A percentile compares a stretch with the other conserved stretches of the same genome.
Conservation (phyloP, 2,329 filamentous ascomycete species). For the Dactylonectria macrodidyma region DNA sequence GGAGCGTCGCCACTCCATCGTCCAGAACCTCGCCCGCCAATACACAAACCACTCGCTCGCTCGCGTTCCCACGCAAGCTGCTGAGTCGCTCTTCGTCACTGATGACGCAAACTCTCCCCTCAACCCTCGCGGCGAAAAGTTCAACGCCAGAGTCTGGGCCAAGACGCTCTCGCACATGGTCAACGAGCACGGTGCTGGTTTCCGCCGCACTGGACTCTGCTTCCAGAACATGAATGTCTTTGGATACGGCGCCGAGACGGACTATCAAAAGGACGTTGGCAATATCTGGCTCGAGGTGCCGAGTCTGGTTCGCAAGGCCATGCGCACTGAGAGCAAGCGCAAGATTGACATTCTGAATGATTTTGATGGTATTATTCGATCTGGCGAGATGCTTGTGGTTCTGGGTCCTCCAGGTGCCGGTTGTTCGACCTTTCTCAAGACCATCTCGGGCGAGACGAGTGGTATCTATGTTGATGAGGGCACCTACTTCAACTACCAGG, state of each 20-base stretch:
- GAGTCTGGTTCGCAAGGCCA: conserved; percentile 15
- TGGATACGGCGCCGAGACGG: conserved; percentile 28
- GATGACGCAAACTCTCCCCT: conserved; percentile 21
- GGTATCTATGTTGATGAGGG: conserved; percentile 27
- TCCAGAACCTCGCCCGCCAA: conserved; percentile 25
- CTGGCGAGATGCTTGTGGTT: conserved; percentile 29
- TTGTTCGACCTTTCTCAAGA: conserved; percentile 32
- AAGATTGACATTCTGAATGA: conserved; percentile 24
- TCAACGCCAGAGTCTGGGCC: conserved; percentile 27
- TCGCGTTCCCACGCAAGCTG: conserved; percentile 9
- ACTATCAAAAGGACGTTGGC: conserved; percentile 31
- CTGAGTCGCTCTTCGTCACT: conserved; percentile 13
- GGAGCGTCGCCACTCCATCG: conserved; percentile 26
- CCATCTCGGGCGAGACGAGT: conserved; percentile 28
- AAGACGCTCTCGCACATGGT: conserved; percentile 26
- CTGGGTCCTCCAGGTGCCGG: conserved; percentile 25
- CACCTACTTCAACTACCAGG: conserved; percentile 32
- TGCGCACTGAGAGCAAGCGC: conserved; percentile 7
- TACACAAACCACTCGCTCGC: conserved; percentile 24
- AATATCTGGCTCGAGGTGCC: conserved; percentile 29
- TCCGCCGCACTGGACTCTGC: conserved; percentile 30
- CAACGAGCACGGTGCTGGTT: conserved; percentile 17
- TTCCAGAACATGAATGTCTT: conserved; percentile 33
- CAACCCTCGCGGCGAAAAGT: conserved; percentile 25
- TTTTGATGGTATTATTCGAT: conserved; percentile 23